phyloP scores from a whole-genome alignment of 2,329 filamentous ascomycete genomes.

The Esteya vermicola region DNA sequence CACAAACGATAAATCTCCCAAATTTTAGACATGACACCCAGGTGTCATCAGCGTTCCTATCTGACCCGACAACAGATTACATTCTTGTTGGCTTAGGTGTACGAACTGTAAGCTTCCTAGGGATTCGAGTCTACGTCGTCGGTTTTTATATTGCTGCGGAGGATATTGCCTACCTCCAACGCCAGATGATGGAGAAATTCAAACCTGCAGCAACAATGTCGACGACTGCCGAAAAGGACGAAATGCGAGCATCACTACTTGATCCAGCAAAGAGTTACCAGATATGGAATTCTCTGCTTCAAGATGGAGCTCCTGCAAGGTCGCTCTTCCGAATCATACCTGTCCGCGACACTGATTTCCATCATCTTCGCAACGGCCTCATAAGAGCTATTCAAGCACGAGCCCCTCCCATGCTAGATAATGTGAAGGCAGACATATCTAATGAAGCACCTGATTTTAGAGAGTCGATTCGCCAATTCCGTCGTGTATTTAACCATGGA shows the following conservation, averaged over 20 bases:
- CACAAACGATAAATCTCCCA: slow-evolving; percentile 53
- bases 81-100: slow-evolving; percentile 79
- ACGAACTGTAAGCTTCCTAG: slow-evolving; percentile 76
- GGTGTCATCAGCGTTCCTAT: not conserved
- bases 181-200: slow-evolving; percentile 59
- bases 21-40: slow-evolving; percentile 15
- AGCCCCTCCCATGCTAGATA: slow-evolving; percentile 27
- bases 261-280: slow-evolving; percentile 55
- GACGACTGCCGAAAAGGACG: slow-evolving; percentile 66
- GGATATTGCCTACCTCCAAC: slow-evolving; percentile 71
- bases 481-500: slow-evolving; percentile 64
- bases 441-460: slow-evolving; percentile 41
- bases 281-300: slow-evolving; percentile 61
- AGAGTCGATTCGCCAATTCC: slow-evolving; percentile 60
- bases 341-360: slow-evolving; percentile 87
- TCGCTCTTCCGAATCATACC: slow-evolving; percentile 75
- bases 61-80: slow-evolving; percentile 46
- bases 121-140: slow-evolving; percentile 87
- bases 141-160: slow-evolving; percentile 80
- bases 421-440: slow-evolving; percentile 9
- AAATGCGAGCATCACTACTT: slow-evolving; percentile 53
- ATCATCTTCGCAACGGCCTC: slow-evolving; percentile 82
- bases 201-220: slow-evolving; percentile 70
- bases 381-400: slow-evolving; percentile 70
- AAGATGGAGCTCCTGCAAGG: slow-evolving; percentile 48